Evolutionary conservation across 441 rosid species (phyloP).

Genomic region (Kokia cookei): DNA sequence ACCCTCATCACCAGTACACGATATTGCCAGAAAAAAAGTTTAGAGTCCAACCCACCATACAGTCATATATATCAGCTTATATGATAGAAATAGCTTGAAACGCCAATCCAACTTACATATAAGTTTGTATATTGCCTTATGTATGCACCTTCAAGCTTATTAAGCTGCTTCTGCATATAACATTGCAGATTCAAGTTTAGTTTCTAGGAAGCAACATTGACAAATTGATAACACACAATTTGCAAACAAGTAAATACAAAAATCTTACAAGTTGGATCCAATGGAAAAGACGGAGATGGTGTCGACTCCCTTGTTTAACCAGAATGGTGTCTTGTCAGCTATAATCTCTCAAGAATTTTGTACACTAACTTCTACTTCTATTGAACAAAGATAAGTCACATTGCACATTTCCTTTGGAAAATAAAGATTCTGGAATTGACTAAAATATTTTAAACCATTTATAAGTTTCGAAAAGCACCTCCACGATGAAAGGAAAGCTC

Average conservation of each 20-base stretch:
- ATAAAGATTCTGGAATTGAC: background rate
- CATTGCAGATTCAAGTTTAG: too few relatives aligned
- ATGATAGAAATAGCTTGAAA: background rate
- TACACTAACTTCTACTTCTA: background rate
- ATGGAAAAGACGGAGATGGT: background rate
- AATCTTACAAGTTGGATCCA: background rate
- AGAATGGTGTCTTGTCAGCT: background rate
- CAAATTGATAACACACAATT: background rate
- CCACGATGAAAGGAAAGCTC: background rate
- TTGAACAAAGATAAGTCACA: background rate
- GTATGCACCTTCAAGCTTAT: constrained; percentile 28
- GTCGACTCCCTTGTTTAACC: background rate
- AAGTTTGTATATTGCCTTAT: constrained; percentile 67
- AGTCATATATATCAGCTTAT: background rate
- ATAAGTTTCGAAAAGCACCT: background rate
- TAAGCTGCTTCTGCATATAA: too few relatives aligned
- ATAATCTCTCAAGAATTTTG: background rate
- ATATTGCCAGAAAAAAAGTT: too few relatives aligned
- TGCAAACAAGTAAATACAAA: background rate
- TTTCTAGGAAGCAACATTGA: too few relatives aligned
- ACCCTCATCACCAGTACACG: too few relatives aligned
- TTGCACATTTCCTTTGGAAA: background rate
- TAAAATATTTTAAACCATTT: background rate
- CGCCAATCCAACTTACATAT: constrained; percentile 45
- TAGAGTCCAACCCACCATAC: too few relatives aligned